Evolutionary conservation across 305 asterid species (phyloP).

Genomic region (Fraxinus angustifolia): DNA sequence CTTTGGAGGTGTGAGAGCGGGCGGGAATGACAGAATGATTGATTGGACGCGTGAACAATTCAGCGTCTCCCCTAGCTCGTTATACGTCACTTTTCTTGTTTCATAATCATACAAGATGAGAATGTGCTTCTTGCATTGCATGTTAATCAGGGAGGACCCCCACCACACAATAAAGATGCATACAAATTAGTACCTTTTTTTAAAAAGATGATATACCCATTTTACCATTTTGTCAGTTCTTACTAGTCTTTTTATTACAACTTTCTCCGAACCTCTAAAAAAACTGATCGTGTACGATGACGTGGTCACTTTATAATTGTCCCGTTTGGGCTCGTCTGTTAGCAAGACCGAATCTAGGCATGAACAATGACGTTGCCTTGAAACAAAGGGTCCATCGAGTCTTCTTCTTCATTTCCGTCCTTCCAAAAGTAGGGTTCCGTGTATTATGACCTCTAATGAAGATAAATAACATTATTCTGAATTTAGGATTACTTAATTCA

Average conservation of each 20-base stretch:
- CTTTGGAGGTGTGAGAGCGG: slow-evolving; percentile 6
- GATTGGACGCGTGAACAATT: background rate
- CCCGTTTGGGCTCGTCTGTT: background rate
- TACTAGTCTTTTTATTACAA: background rate
- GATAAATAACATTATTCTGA: background rate
- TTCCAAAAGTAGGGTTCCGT: background rate
- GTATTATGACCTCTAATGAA: background rate
- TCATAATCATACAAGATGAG: background rate
- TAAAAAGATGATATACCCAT: slow-evolving; percentile 1
- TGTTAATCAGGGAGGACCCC: background rate
- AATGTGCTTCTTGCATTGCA: background rate
- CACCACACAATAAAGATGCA: background rate
- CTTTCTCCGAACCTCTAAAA: background rate
- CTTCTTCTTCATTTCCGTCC: background rate
- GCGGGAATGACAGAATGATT: background rate
- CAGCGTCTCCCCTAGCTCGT: background rate
- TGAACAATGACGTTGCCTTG: background rate
- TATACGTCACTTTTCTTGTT: background rate
- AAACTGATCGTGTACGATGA: background rate
- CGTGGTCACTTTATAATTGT: background rate
- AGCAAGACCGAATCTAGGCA: background rate
- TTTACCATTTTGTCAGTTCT: background rate
- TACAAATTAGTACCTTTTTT: background rate
- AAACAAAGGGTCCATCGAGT: background rate
- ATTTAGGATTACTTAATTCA: too few species aligned